Base-by-base conservation (phyloP, 129 eudicot genomes). In the Dittrichia graveolens region DNA sequence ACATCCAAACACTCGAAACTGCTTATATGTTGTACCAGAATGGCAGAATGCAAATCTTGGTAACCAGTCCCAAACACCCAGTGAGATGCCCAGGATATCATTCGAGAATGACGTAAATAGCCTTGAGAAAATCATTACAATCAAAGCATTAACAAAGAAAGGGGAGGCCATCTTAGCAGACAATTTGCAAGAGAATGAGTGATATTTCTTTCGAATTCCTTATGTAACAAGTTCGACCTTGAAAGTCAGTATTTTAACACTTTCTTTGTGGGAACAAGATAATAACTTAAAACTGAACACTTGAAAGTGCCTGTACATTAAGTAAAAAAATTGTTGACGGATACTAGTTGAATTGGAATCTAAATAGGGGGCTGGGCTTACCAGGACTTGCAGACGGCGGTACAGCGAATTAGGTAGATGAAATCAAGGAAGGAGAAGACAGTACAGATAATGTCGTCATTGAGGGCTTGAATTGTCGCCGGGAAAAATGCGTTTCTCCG, bases 371-470 rank as follows among this genome's bases (percentile, higher is more conserved):
- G 59, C 5, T 24, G 11, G 16, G 57, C 24, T 41, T 76, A 94
- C 98, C 98, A 94, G 9, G 88, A 90, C 56, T 83, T 90, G 86
- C 93, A 87, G 73, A 94, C 97, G 62, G 89, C 89, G 16, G 96
- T 80, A 87, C 92, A 90, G 67, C 91, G 93, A 78, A 85, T 61
- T 43, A 94, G 87, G 24, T 84, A 82, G 65, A 84, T 40, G 71
- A 87, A 64, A 84, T 90, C 96, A 64, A 94, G 91, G 56, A 82
- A 81, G 3, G 96, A 63, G 79, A 90, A 94, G 12, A 94, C 76
- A 46, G 72, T 77, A 62, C 62, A 76, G 46, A 90, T 80, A 14
- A 63, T 77, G 39, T 94, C 98, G 16, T 74, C 53, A 34, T 77
- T 80, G 8, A 94, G 80, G 42, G 86, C 74, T 54, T 75, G 75